Base-by-base conservation (phyloP, 2,329 filamentous ascomycete genomes). In the Dothideomycetes sp. region DNA sequence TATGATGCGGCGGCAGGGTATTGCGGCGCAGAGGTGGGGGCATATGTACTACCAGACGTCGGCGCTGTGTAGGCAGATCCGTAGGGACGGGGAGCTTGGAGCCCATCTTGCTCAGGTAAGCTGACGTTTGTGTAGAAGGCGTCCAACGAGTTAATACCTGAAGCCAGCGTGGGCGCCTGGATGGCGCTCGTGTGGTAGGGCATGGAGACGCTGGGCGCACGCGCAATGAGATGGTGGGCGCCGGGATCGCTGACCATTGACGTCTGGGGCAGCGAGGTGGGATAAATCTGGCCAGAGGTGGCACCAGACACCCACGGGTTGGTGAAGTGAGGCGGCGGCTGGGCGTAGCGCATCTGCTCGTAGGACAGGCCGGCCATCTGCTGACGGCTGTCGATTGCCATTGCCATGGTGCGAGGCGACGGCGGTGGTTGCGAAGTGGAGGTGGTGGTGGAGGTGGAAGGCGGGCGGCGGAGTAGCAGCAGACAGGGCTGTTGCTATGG, bases 341-440 rank as follows among this genome's bases (percentile, higher is more conserved):
- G 60, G 44, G 68, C 63, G 63, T 84, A 86, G 52, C 83, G 78
- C 72, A 87, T 79, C 60, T 77, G 72, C 61, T 89, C 84, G 70
- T 89, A 91, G 62, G 77, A 78, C 68, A 94, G 73, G 59, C 73
- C 75, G 75, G 84, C 67, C 82, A 84, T 61, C 51, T 69, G 84
- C 67, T 89, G 86, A 63, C 87, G 84, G 56, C 79, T 78, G 68
- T 94, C 86, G 70, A 94, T 77, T 63, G 88, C 84, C 86, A 94
- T 94, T 68, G 86, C 91, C 87, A 94, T 94, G 49, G 48, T 52
- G 22, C 12, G 22, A 7, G 22, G n/a, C 32, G 17, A 42, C 42
- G 18, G 27, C 12, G 17, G 29, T 7, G n/a, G 34, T 30, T 37
- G 32, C 42, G 24, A 19, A 18, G 40, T 24, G 47, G 34, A 40